phyloP scores from a whole-genome alignment of 306 rosid species.

The Lablab purpureus region DNA sequence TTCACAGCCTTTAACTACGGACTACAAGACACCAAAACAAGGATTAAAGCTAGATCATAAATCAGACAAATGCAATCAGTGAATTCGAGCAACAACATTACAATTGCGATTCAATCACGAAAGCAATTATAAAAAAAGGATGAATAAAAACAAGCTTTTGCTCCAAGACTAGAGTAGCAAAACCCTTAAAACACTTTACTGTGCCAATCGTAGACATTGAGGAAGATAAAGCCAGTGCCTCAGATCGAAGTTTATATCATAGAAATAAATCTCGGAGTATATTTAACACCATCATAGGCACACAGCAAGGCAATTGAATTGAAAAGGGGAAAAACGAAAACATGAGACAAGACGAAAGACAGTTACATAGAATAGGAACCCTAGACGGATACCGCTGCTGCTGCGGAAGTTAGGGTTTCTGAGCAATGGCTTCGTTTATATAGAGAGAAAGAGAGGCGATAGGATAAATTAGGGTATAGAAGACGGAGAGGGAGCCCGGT shows the following conservation, averaged over 20 bases:
- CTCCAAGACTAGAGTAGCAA: neutral
- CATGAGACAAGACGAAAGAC: accelerated
- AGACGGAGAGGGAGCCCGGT: neutral
- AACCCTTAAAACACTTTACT: neutral
- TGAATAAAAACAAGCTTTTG: neutral
- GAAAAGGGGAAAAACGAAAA: too few species aligned
- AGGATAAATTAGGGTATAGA: conserved; percentile 33
- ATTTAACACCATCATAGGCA: conserved; percentile 81
- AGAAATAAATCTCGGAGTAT: conserved; percentile 73
- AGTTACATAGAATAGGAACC: neutral
- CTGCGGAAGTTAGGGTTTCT: conserved; percentile 15
- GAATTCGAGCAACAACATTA: neutral
- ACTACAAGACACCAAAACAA: neutral
- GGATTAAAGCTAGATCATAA: neutral
- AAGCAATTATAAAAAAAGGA: accelerated
- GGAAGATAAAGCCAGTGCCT: conserved; percentile 52
- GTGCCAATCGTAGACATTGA: too few species aligned
- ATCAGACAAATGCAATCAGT: neutral
- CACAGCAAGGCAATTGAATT: neutral
- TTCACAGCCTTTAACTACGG: neutral
- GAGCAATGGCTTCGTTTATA: neutral
- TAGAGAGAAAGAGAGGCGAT: neutral
- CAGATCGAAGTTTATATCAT: conserved; percentile 61
- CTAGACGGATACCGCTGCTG: neutral
- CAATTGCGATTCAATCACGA: neutral